These are phyloP conservation scores for Astragalus membranaceus DNA, from an alignment of 306 rosid species.

Conservation along the genomic window DNA sequence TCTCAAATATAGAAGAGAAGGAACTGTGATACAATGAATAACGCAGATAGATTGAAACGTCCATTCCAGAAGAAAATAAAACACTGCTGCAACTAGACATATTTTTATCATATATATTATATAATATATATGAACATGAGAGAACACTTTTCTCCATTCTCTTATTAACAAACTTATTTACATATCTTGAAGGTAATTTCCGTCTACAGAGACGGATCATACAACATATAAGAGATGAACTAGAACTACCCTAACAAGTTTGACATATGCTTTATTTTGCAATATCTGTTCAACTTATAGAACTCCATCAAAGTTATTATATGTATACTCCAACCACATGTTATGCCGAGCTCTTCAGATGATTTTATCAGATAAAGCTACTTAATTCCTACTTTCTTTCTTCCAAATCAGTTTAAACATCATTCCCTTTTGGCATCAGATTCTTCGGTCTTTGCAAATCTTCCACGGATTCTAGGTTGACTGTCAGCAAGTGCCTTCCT, in stretches of 20 bases:
- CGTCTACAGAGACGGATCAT: slow-evolving; percentile 25
- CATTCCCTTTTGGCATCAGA: slow-evolving; percentile 50
- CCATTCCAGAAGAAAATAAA: not conserved
- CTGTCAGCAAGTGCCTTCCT: slow-evolving; percentile 99
- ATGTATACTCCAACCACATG: slow-evolving; percentile 1
- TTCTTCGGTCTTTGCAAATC: slow-evolving; percentile 93
- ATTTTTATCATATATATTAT: not conserved
- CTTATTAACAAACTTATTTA: slow-evolving; percentile 77
- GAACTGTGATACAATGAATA: no score
- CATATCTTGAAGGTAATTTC: slow-evolving; percentile 35
- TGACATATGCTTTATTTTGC: slow-evolving; percentile 30
- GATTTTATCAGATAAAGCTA: slow-evolving; percentile 31
- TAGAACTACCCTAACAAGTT: slow-evolving; percentile 14
- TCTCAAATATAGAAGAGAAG: no score
- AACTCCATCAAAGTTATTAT: not conserved
- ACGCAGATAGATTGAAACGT: no score
- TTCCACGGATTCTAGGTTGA: slow-evolving; percentile 97
- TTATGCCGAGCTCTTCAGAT: slow-evolving; percentile 16
- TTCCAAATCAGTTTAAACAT: slow-evolving; percentile 18
- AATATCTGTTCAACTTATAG: slow-evolving; percentile 16
- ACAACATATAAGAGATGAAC: slow-evolving; percentile 40
- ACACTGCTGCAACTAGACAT: not conserved
- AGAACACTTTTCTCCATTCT: slow-evolving; percentile 13
- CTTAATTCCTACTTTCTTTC: slow-evolving; percentile 29
- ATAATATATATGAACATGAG: slow-evolving; percentile 24